Evolutionary conservation across 1,284 basidiomycete species (phyloP), one percentile per base, ranked within the genome.

Genomic region (Puccinia horiana): DNA sequence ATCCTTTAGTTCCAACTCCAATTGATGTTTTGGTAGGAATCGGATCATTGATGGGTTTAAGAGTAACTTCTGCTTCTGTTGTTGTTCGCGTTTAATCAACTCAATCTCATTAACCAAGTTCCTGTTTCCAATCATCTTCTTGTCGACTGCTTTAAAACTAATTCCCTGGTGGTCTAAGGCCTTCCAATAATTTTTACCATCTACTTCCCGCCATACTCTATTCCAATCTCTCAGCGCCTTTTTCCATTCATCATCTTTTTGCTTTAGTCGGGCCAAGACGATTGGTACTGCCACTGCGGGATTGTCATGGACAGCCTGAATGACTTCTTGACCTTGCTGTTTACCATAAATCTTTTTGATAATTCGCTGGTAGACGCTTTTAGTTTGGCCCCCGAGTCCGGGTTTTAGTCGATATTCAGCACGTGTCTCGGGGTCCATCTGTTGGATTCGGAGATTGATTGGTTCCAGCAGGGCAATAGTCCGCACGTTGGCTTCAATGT

Each of bases 241-340:
- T 87, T 94, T 92, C 97, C 97, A 99, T 87, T 99, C 97, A 84
- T 98, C 95, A 87, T 98, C 94, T 88, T 97, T 98, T 86, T 92
- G 92, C 89, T 95, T 96, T 82, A 99, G 89, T 20, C 97, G 91
- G 56, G 91, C 89, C 9, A 99, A 90, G 6, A 99, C 94, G 84
- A 99, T 94, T 2, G 96, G 96, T 9, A 98, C 92, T 0, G 96
- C 92, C 61, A 95, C 92, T 76, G 91, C 91, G 0, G 97, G 97
- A 85, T 92, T 93, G 82, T 99, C 96, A 87, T 98, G 95, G 82
- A 99, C 88, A 0, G 95, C 94, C 83, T 92, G 91, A 75, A 97
- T 92, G 76, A 98, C 91, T 87, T 98, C 96, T 58, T 89, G 87
- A 11, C 93, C 93, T 49, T 92, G 90, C 82, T 90, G 91, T 83